Evolutionary conservation across 352 stramenopile species (phyloP), one percentile per base, ranked within the genome.

Genomic region (Globisporangium cederbergense): DNA sequence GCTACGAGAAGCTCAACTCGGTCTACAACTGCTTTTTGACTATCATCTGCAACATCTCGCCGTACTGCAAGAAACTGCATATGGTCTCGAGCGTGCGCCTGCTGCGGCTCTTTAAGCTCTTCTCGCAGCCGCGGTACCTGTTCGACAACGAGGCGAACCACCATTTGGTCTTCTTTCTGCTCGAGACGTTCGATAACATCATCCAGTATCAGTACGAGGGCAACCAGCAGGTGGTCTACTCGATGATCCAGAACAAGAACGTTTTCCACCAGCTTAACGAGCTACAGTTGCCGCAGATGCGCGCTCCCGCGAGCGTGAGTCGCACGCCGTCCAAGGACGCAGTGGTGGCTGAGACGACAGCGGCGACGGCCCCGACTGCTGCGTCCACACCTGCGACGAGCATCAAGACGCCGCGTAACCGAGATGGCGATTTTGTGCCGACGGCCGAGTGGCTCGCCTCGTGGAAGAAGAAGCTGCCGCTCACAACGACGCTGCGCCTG

Each of bases 101-200:
- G 22, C 81, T 99, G 32, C 97, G 97, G 58, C 76, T 99, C 11
- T 99, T 99, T 74, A 98, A 99, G 78, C 75, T 99, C 11, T 99
- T 99, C 66, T 92, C 93, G 2, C 96, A 97, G 68, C 93, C 94
- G 6, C 70, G 89, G 40, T 96, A 92, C 62, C 75, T 99, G 10
- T 99, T 98, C 65, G 89, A 96, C 64, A 95, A 96, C 56, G 96
- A 99, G 63, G 95, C 93, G 18, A 98, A 98, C 62, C 91, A 99
- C 71, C 82, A 94, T 52, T 89, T 99, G 60, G 85, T 99, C 28
- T 97, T 97, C 30, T 93, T 99, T 46, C 67, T 99, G 49, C 80
- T 99, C 36, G 97, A 99, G 76, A 95, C 98, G 5, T 99, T 99
- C 72, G 98, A 99, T 79, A 99, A 99, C 77, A 97, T 99, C 56